phyloP scores from a whole-genome alignment of 2,329 filamentous ascomycete species.

The Pyricularia pennisetigena region DNA sequence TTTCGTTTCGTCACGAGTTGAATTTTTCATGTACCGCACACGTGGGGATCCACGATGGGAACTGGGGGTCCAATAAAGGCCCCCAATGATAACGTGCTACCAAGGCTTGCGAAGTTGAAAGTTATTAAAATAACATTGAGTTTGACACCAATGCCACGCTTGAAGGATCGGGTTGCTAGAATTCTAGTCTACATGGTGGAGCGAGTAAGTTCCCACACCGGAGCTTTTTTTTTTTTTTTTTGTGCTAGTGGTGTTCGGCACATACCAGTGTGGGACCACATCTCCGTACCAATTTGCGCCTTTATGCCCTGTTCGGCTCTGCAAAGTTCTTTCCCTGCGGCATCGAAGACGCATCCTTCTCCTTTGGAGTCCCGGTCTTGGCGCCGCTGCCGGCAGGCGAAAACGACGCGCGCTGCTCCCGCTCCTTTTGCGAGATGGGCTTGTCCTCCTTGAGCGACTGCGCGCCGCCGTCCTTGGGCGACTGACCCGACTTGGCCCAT shows the following conservation, averaged over 20 bases:
- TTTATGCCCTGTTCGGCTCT: not conserved
- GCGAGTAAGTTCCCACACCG: not conserved
- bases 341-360: not conserved
- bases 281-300: not conserved
- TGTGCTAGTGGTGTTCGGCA: not conserved
- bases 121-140: too few relatives aligned
- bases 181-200: not conserved
- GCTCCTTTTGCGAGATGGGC: not conserved
- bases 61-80: too few relatives aligned
- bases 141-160: too few relatives aligned
- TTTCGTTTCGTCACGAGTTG: not conserved
- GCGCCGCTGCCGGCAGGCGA: not conserved
- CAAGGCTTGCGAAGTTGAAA: too few relatives aligned
- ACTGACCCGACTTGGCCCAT: not conserved
- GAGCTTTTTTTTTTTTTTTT: too few relatives aligned
- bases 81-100: too few relatives aligned
- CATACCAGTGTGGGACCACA: not conserved
- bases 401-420: not conserved
- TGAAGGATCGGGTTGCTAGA: not conserved
- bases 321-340: not conserved
- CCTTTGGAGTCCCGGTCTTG: not conserved
- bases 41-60: too few relatives aligned
- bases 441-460: not conserved
- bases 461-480: not conserved
- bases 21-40: too few relatives aligned